These are phyloP conservation scores for Curvularia sp. DNA, from an alignment of 2,329 filamentous ascomycete species.

Conservation along the genomic window DNA sequence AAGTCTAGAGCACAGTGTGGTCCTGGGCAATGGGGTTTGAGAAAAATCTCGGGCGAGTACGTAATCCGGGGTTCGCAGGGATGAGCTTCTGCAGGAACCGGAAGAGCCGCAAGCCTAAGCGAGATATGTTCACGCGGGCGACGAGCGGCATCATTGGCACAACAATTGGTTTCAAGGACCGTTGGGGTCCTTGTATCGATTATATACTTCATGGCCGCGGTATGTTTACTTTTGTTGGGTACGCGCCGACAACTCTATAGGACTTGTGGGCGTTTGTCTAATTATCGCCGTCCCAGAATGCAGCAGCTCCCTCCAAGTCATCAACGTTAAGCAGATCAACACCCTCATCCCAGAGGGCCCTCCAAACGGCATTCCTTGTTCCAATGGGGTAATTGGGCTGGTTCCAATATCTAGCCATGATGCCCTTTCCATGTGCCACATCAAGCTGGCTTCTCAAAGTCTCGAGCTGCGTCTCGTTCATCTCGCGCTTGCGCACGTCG, in stretches of 20 bases:
- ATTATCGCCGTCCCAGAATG: slow-evolving; percentile 49
- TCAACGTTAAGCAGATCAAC: slow-evolving; percentile 70
- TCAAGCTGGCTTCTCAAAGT: slow-evolving; percentile 61
- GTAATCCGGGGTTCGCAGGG: slow-evolving; percentile 30
- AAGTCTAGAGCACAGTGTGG: slow-evolving; percentile 14
- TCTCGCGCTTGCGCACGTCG: slow-evolving; percentile 44
- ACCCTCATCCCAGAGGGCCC: slow-evolving; percentile 62
- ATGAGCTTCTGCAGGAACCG: slow-evolving; percentile 27
- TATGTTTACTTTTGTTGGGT: background rate
- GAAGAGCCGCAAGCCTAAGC: slow-evolving; percentile 19
- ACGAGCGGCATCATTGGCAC: background rate
- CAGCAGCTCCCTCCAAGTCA: slow-evolving; percentile 62
- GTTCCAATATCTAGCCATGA: slow-evolving; percentile 69
- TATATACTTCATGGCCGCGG: background rate
- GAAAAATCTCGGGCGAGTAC: slow-evolving; percentile 29
- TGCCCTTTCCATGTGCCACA: slow-evolving; percentile 63
- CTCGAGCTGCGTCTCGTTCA: slow-evolving; percentile 60
- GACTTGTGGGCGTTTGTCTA: slow-evolving; percentile 10
- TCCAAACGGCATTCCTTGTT: slow-evolving; percentile 61
- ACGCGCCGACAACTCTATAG: background rate
- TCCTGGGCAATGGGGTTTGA: slow-evolving; percentile 26
- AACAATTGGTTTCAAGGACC: background rate
- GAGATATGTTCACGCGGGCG: slow-evolving; percentile 12
- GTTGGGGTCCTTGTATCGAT: background rate
- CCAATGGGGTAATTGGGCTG: slow-evolving; percentile 64